A percentile compares a stretch with the other conserved stretches of the same genome.
Conservation (phyloP, 805 yeast genomes). For the Spathaspora gorwiae region DNA sequence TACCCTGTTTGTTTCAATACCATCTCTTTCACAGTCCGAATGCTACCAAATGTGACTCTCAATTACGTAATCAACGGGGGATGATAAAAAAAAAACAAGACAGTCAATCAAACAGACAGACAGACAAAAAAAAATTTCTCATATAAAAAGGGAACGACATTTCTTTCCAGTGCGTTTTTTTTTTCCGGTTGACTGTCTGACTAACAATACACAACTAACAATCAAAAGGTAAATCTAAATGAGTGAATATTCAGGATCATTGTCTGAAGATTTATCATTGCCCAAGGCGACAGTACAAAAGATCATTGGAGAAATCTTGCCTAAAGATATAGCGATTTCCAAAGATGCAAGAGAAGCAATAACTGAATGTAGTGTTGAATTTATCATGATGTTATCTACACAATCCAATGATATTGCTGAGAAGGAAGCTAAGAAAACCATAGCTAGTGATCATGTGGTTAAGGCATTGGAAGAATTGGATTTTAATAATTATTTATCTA, state of each 20-base stretch:
- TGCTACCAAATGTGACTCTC: too few relatives aligned
- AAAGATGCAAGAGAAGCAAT: constrained; percentile 93
- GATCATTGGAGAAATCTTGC: constrained; percentile 84
- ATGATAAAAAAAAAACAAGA: neutral
- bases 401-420: constrained; percentile 96
- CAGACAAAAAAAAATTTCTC: neutral
- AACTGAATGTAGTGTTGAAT: constrained; percentile 93
- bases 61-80: too few relatives aligned
- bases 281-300: constrained; percentile 91
- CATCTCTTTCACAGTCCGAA: too few relatives aligned
- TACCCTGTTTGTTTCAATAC: too few relatives aligned
- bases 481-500: constrained; percentile 77
- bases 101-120: neutral
- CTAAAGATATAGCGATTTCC: constrained; percentile 81
- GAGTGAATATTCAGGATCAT: constrained; percentile 36
- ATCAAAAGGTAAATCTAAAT: too few relatives aligned
- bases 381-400: constrained; percentile 89
- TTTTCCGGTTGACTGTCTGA: too few relatives aligned
- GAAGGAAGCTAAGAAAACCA: constrained; percentile 91
- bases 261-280: constrained; percentile 38
- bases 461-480: constrained; percentile 86
- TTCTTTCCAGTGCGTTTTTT: neutral
- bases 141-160: neutral
- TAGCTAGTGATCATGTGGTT: constrained; percentile 92
- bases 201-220: too few relatives aligned